Percentiles rank a stretch among this genome's conserved stretches.
These are phyloP conservation scores for Pyrenopolyporus hunteri DNA, from an alignment of 495 filamentous ascomycete genomes.

Conservation along the genomic window DNA sequence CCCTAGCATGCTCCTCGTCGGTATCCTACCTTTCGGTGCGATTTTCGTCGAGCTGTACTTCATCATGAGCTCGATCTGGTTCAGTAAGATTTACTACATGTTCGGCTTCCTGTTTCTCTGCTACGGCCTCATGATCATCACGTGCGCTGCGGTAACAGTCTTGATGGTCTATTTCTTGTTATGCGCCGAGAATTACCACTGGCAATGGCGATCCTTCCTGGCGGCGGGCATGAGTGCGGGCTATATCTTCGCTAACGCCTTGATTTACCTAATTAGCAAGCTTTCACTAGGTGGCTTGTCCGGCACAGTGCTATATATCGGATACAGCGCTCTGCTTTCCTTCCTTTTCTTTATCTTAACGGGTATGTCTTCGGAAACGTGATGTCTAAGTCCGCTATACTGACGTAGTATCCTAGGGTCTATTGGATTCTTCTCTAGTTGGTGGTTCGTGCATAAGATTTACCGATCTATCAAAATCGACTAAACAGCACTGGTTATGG, in stretches of 20 bases:
- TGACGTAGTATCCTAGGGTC: constrained; percentile 64
- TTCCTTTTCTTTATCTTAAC: constrained; percentile 93
- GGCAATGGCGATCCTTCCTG: constrained; percentile 95
- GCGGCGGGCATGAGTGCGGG: constrained; percentile 84
- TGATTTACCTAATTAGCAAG: constrained; percentile 87
- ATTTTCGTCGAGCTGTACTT: constrained; percentile 99
- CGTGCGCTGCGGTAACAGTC: constrained; percentile 87
- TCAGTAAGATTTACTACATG: constrained; percentile 99
- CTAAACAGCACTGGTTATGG: constrained; percentile 47
- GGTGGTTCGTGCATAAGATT: constrained; percentile 91
- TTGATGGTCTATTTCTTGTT: constrained; percentile 94
- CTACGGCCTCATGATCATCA: constrained; percentile 97
- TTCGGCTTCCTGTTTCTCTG: constrained; percentile 98
- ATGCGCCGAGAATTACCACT: constrained; percentile 96
- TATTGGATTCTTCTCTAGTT: constrained; percentile 94
- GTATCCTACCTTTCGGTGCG: constrained; percentile 90
- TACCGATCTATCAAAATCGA: constrained; percentile 97
- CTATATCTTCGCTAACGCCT: constrained; percentile 87
- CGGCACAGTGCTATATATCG: constrained; percentile 88
- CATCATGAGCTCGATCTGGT: constrained; percentile 98
- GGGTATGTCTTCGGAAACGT: constrained; percentile 59
- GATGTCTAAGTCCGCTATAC: neutral
- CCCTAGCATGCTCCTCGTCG: constrained; percentile 86
- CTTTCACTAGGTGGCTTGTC: constrained; percentile 83
- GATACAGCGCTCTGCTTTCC: constrained; percentile 87